Percentiles rank a stretch among this genome's conserved stretches.
phyloP scores from a whole-genome alignment of 2,329 filamentous ascomycete species.

The Stemphylium beticola region DNA sequence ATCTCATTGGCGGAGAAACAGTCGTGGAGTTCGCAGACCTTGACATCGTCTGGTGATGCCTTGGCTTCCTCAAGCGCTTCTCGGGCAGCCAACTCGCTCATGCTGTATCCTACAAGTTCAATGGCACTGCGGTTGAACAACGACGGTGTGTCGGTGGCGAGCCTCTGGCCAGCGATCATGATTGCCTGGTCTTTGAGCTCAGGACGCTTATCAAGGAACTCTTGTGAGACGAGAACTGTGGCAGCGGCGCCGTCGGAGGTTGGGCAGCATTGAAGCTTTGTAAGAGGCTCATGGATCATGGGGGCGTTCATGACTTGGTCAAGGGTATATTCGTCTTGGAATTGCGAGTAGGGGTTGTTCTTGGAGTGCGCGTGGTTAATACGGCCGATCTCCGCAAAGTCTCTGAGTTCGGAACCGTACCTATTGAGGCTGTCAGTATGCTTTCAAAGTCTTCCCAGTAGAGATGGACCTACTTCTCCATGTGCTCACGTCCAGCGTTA shows the following conservation, averaged over 20 bases:
- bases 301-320: slow-evolving; percentile 79
- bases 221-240: slow-evolving; percentile 85
- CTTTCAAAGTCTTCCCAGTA: neutral
- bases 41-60: slow-evolving; percentile 69
- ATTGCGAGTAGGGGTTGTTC: slow-evolving; percentile 97
- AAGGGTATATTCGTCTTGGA: slow-evolving; percentile 87
- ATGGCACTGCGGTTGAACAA: slow-evolving; percentile 83
- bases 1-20: slow-evolving; percentile 97
- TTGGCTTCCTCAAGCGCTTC: slow-evolving; percentile 77
- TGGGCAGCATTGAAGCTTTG: slow-evolving; percentile 98
- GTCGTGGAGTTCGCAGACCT: slow-evolving; percentile 92
- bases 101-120: slow-evolving; percentile 87
- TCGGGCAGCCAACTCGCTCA: slow-evolving; percentile 74
- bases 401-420: slow-evolving; percentile 79
- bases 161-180: slow-evolving; percentile 82
- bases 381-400: slow-evolving; percentile 94
- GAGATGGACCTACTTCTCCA: slow-evolving; percentile 73
- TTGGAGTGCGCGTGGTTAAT: slow-evolving; percentile 92
- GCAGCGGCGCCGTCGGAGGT: slow-evolving; percentile 93
- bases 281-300: slow-evolving; percentile 84
- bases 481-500: slow-evolving; percentile 92
- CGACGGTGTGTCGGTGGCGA: slow-evolving; percentile 81
- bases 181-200: slow-evolving; percentile 84
- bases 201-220: slow-evolving; percentile 83
- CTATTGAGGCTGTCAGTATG: slow-evolving; percentile 51